These are phyloP conservation scores for Colletotrichum graminicola DNA, from an alignment of 2,329 filamentous ascomycete genomes.

Conservation along the genomic window DNA sequence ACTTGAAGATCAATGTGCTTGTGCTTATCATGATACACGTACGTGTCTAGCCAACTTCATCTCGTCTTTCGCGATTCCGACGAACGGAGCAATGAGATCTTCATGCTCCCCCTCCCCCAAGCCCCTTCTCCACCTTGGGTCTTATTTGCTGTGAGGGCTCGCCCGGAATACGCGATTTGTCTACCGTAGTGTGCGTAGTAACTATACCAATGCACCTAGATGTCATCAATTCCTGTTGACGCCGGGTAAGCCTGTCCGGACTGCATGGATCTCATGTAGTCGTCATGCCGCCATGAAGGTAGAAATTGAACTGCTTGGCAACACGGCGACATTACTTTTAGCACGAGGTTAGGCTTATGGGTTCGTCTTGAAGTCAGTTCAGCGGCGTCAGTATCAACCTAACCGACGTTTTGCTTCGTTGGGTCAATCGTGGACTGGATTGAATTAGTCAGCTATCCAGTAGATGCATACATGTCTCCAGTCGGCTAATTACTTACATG, in stretches of 20 bases:
- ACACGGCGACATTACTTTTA: too few relatives aligned
- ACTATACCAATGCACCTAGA: not conserved
- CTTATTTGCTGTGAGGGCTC: conserved; percentile 27
- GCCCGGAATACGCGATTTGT: not conserved
- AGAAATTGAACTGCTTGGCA: not conserved
- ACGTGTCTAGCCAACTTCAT: conserved; percentile 1
- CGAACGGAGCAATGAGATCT: conserved; percentile 26
- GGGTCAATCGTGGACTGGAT: not conserved
- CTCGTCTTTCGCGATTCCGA: conserved; percentile 5
- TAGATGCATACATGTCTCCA: not conserved
- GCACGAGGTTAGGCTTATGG: too few relatives aligned
- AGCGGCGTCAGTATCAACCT: not conserved
- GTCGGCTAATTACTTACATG: not conserved
- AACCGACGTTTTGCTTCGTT: conserved; percentile 12
- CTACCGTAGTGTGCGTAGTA: too few relatives aligned
- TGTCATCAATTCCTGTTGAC: not conserved
- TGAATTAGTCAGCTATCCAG: not conserved
- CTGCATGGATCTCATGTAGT: not conserved
- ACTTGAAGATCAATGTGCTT: conserved; percentile 10
- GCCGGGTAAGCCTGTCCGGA: not conserved
- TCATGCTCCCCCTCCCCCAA: conserved; percentile 13
- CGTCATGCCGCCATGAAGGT: not conserved
- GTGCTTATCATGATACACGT: conserved; percentile 28
- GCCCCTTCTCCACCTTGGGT: conserved; percentile 1
- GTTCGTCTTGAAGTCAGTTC: not conserved